Evolutionary conservation across 257 asterid species (phyloP).

Genomic region (Lycium ferocissimum): DNA sequence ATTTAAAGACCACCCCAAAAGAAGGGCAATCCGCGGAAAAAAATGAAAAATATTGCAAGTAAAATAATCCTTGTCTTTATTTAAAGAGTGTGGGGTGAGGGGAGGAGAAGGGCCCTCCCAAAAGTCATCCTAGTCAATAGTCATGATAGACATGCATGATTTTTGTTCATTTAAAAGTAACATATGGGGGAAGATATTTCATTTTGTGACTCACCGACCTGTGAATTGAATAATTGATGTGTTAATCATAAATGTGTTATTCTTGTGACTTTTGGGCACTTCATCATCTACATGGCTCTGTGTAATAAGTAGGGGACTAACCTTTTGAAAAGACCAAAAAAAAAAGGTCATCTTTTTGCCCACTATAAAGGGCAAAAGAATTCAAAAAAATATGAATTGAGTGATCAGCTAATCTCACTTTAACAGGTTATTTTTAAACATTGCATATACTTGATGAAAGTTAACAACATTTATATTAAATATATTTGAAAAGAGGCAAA

Average conservation of each 20-base stretch:
- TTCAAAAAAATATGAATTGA: neutral
- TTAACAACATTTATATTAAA: too few species aligned
- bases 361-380: neutral
- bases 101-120: neutral
- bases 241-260: neutral
- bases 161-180: neutral
- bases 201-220: conserved; percentile 44
- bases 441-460: too few species aligned
- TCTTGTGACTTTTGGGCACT: neutral
- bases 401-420: neutral
- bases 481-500: too few species aligned
- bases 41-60: neutral
- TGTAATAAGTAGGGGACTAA: too few species aligned
- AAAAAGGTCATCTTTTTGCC: too few species aligned
- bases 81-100: neutral
- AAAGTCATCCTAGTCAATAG: neutral
- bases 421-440: too few species aligned
- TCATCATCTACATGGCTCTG: neutral
- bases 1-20: too few species aligned
- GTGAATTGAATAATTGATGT: conserved; percentile 42
- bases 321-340: too few species aligned
- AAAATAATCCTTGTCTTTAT: neutral
- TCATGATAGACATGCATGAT: neutral
- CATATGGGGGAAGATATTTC: neutral
- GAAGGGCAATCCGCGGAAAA: too few species aligned